Conservation (phyloP, 176 grass and related monocot species). For the Cenchrus fungigraminus region DNA sequence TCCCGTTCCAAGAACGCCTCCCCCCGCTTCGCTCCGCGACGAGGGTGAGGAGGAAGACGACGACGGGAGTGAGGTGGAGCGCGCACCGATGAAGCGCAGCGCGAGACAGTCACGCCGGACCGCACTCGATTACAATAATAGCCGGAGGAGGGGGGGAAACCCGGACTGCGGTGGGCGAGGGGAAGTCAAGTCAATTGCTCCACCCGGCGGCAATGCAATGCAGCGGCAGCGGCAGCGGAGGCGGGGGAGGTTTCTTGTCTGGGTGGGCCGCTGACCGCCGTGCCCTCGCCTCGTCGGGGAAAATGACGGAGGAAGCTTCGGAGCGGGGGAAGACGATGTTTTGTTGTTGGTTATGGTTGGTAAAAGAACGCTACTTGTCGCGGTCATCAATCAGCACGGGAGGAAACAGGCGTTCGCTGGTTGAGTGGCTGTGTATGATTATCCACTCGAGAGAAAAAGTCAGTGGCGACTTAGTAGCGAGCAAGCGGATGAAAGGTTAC, state of each 20-base stretch:
- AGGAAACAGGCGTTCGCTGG: not conserved
- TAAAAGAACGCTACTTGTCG: constrained; percentile 4
- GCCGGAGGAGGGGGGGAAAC: not conserved
- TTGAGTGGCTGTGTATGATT: not conserved
- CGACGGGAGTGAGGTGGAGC: constrained; percentile 13
- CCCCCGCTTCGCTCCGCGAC: constrained; percentile 19
- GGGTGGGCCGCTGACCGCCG: not conserved
- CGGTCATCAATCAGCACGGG: not conserved
- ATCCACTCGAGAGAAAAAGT: constrained; percentile 28
- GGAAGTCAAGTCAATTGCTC: constrained; percentile 47
- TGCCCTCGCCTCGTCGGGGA: not conserved
- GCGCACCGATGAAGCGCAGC: not conserved
- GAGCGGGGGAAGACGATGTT: constrained; percentile 28
- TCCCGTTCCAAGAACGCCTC: constrained; percentile 8
- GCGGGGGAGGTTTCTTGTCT: constrained; percentile 17
- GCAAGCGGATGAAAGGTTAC: not conserved
- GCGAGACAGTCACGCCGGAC: not conserved
- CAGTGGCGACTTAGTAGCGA: not conserved
- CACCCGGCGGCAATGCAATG: not conserved
- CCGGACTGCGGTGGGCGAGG: not conserved
- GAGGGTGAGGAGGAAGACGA: constrained; percentile 9
- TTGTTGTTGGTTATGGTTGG: not conserved
- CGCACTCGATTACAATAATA: not conserved
- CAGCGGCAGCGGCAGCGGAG: too few relatives aligned
- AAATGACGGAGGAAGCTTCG: constrained; percentile 43